These are phyloP conservation scores for Ascochyta koolunga DNA, from an alignment of 2,329 filamentous ascomycete species.

Conservation along the genomic window DNA sequence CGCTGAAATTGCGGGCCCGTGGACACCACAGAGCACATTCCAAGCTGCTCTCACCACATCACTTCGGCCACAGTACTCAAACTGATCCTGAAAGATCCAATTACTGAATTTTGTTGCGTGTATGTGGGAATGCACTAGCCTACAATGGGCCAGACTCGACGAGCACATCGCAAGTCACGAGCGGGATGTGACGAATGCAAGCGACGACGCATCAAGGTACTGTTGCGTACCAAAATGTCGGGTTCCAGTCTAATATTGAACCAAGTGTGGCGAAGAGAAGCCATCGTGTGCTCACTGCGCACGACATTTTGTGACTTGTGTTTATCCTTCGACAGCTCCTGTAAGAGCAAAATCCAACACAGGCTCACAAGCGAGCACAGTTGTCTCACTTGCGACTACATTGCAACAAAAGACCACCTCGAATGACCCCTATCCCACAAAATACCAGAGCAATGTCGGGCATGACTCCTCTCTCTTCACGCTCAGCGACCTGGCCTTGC, in stretches of 20 bases:
- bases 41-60: neutral
- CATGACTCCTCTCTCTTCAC: constrained; percentile 9
- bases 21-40: neutral
- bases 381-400: neutral
- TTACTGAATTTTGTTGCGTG: neutral
- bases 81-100: neutral
- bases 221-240: neutral
- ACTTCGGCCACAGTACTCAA: neutral
- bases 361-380: neutral
- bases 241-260: neutral
- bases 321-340: constrained; percentile 1
- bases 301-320: constrained; percentile 15
- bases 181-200: constrained; percentile 26
- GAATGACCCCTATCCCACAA: neutral
- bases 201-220: constrained; percentile 30
- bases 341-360: neutral
- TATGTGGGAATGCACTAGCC: neutral
- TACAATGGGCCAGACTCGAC: constrained; percentile 17
- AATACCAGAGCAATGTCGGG: neutral
- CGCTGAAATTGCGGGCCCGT: neutral
- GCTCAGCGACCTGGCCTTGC: constrained; percentile 20
- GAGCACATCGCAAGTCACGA: constrained; percentile 27
- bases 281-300: constrained; percentile 16
- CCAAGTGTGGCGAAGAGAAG: constrained; percentile 22
- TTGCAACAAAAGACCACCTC: neutral